These are phyloP conservation scores for Dictyostelium firmibasis DNA, from an alignment of 78 protist genomes.

Conservation along the genomic window DNA sequence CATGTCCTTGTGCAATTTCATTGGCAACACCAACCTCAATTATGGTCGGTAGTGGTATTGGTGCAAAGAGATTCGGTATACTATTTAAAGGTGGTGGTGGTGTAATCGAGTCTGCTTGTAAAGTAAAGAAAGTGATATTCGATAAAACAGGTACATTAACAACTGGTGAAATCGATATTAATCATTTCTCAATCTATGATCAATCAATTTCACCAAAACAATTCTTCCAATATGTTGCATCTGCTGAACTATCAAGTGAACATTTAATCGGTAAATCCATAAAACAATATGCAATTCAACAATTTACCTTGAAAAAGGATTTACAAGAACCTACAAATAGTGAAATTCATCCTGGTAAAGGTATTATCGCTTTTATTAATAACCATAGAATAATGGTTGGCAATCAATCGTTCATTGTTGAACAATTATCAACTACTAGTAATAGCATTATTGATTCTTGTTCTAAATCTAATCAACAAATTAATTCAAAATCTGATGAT, in stretches of 20 bases:
- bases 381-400: neutral
- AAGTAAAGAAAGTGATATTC: conserved; percentile 51
- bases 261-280: conserved; percentile 38
- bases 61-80: conserved; percentile 74
- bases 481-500: neutral
- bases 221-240: neutral
- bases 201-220: neutral
- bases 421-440: neutral
- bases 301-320: neutral
- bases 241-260: conserved; percentile 37
- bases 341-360: conserved; percentile 41
- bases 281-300: neutral
- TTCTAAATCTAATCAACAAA: neutral
- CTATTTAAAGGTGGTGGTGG: conserved; percentile 93
- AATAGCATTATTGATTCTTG: neutral
- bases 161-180: conserved; percentile 44
- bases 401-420: neutral
- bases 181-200: neutral
- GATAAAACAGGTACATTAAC: conserved; percentile 97
- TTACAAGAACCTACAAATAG: conserved; percentile 28
- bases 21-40: conserved; percentile 94
- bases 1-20: conserved; percentile 94
- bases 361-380: neutral
- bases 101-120: conserved; percentile 77
- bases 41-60: conserved; percentile 94